Percentiles rank a stretch among this genome's conserved stretches.
These are phyloP conservation scores for Amanita subjunquillea DNA, from an alignment of 768 basidiomycete species.

Conservation along the genomic window DNA sequence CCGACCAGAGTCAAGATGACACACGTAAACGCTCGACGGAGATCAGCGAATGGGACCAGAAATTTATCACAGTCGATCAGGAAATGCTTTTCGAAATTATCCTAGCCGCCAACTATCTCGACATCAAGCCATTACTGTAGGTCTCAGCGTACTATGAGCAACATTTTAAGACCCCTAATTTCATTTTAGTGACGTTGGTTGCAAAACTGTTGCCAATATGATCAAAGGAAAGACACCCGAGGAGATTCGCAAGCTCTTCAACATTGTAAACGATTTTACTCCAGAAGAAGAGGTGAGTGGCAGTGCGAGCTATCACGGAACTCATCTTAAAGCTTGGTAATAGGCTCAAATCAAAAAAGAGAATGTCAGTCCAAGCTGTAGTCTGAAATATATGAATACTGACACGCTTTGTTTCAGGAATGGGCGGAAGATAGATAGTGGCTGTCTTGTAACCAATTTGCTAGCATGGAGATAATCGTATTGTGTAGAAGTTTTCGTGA, in stretches of 20 bases:
- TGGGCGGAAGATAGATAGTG: slow-evolving; percentile 86
- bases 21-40: slow-evolving; percentile 97
- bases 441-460: slow-evolving; percentile 13
- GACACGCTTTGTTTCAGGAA: slow-evolving; percentile 42
- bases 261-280: slow-evolving; percentile 97
- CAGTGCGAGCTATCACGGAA: neutral
- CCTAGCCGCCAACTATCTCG: slow-evolving; percentile 98
- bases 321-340: neutral
- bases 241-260: slow-evolving; percentile 97
- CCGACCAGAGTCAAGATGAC: slow-evolving; percentile 81
- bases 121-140: slow-evolving; percentile 96
- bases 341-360: slow-evolving; percentile 99
- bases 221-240: slow-evolving; percentile 99
- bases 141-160: slow-evolving; percentile 19
- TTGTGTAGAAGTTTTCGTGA: neutral
- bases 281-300: slow-evolving; percentile 89
- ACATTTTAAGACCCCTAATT: slow-evolving; percentile 1
- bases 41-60: slow-evolving; percentile 98
- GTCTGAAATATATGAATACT: slow-evolving; percentile 8
- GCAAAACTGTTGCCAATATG: slow-evolving; percentile 99
- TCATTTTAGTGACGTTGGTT: slow-evolving; percentile 77
- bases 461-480: neutral
- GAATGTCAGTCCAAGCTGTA: slow-evolving; percentile 54
- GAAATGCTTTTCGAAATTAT: slow-evolving; percentile 99
- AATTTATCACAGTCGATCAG: slow-evolving; percentile 97